phyloP scores from a whole-genome alignment of 805 yeast species.

The Metschnikowia dekortorum region DNA sequence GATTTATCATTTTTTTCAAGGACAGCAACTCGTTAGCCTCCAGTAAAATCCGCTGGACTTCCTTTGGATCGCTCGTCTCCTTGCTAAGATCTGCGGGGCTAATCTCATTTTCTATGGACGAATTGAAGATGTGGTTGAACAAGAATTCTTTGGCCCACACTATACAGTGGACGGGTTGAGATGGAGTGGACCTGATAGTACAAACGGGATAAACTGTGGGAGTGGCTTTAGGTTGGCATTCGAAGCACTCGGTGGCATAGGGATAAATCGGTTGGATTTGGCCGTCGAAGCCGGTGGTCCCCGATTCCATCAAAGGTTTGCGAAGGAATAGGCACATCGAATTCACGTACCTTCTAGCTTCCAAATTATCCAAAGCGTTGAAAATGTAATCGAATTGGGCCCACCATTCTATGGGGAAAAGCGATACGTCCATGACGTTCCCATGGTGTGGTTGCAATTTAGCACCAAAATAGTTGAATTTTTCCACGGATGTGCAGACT shows the following conservation, averaged over 20 bases:
- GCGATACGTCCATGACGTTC: slow-evolving; percentile 72
- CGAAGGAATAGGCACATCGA: slow-evolving; percentile 68
- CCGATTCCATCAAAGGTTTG: slow-evolving; percentile 84
- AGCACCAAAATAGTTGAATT: slow-evolving; percentile 58
- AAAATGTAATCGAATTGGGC: slow-evolving; percentile 70
- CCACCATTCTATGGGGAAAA: slow-evolving; percentile 73
- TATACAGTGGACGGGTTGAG: slow-evolving; percentile 91
- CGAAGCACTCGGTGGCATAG: slow-evolving; percentile 83
- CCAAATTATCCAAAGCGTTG: slow-evolving; percentile 91
- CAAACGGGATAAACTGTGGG: slow-evolving; percentile 95
- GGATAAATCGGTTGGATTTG: slow-evolving; percentile 91
- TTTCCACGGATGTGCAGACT: slow-evolving; percentile 75
- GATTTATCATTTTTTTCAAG: slow-evolving; percentile 21
- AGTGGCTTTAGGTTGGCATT: slow-evolving; percentile 80
- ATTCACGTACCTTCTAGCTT: slow-evolving; percentile 89
- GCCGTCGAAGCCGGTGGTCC: slow-evolving; percentile 93
- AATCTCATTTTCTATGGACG: slow-evolving; percentile 27
- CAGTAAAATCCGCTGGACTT: slow-evolving; percentile 56
- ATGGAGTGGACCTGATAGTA: slow-evolving; percentile 94
- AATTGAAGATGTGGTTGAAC: slow-evolving; percentile 74
- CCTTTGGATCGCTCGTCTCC: slow-evolving; percentile 63
- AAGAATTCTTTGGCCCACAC: slow-evolving; percentile 96
- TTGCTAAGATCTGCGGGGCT: slow-evolving; percentile 22
- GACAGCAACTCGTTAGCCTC: slow-evolving; percentile 63
- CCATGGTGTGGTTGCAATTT: slow-evolving; percentile 77